Base-by-base conservation (phyloP, 352 stramenopile genomes). In the Globisporangium heterothallicum region DNA sequence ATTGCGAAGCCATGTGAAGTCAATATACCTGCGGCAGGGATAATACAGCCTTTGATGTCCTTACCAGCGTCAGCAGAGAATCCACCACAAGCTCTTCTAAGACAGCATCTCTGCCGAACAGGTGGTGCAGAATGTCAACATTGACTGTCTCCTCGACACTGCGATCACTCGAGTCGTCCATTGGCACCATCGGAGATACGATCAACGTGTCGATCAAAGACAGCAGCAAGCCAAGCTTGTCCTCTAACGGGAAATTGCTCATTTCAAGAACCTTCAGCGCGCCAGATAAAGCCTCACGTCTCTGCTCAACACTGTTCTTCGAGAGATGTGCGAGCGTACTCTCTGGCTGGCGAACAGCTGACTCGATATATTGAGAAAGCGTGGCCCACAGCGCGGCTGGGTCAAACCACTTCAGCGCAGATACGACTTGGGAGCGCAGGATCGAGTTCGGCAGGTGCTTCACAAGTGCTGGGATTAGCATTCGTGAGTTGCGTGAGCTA, bases 381-480 rank as follows among this genome's bases (percentile, higher is more conserved):
- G 76, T 79, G 0, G 59, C 68, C 84, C 81, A 92, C 3, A 90
- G 57, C 5, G 81, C 66, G 27, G 56, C 49, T 3, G 77, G 68
- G 4, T 91, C 76, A 51, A 92, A 94, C 26, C 67, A 69, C 19
- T 88, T 79, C 2, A 94, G 64, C 7, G 81, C 78, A 5, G 68
- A 60, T 1, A 94, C 78, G 36, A 89, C 77, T 55, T 90, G 73
- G 2, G 72, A 61, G 0, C 80, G 78, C 29, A 92, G 49, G 14
- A 74, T 53, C 3, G 79, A 77, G 46, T 91, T 85, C 3, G 78
- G 58, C 0, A 94, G 59, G 52, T 88, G 81, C 42, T 94, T 90
- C 44, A 94, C 69, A 6, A 94, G 56, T 0, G 84, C 78, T 3
- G 84, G 84, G 29, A 94, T 86, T 2, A 94, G 63, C 80, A 94